These are phyloP conservation scores for Primulina huaijiensis DNA, from an alignment of 257 asterid genomes.

Conservation along the genomic window DNA sequence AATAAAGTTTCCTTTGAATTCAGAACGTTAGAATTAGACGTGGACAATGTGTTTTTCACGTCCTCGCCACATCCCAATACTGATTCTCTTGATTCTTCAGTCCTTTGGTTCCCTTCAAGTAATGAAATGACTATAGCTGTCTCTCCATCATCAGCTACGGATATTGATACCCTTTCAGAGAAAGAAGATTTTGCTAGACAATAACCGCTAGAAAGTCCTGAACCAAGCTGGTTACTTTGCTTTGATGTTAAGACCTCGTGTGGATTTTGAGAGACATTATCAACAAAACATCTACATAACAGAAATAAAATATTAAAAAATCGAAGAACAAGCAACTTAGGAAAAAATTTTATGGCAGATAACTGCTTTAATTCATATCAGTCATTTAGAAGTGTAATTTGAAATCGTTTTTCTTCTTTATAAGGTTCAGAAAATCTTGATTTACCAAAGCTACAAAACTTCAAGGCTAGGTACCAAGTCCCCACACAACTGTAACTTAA, in stretches of 20 bases:
- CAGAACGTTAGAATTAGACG: slow-evolving; percentile 31
- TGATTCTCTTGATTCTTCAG: slow-evolving; percentile 39
- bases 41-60: slow-evolving; percentile 31
- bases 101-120: slow-evolving; percentile 49
- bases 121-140: slow-evolving; percentile 74
- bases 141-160: slow-evolving; percentile 90
- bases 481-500: slow-evolving; percentile 5
- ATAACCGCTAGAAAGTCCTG: slow-evolving; percentile 36
- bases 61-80: slow-evolving; percentile 28
- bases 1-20: slow-evolving; percentile 33
- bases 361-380: not conserved
- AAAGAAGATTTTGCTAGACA: slow-evolving; percentile 46
- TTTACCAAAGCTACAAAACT: slow-evolving; percentile 3
- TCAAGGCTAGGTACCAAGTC: not conserved
- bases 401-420: slow-evolving; percentile 3
- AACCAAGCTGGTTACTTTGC: slow-evolving; percentile 35
- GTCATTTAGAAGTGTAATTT: slow-evolving; percentile 1
- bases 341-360: slow-evolving; percentile 11
- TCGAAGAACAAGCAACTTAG: slow-evolving; percentile 22
- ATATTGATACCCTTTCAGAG: slow-evolving; percentile 69
- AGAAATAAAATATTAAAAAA: slow-evolving; percentile 33
- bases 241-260: slow-evolving; percentile 31
- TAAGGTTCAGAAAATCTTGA: not conserved
- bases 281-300: slow-evolving; percentile 64
- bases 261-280: slow-evolving; percentile 34